Base-by-base conservation (phyloP, 768 basidiomycete species). In the Amanita pallidorosea region DNA sequence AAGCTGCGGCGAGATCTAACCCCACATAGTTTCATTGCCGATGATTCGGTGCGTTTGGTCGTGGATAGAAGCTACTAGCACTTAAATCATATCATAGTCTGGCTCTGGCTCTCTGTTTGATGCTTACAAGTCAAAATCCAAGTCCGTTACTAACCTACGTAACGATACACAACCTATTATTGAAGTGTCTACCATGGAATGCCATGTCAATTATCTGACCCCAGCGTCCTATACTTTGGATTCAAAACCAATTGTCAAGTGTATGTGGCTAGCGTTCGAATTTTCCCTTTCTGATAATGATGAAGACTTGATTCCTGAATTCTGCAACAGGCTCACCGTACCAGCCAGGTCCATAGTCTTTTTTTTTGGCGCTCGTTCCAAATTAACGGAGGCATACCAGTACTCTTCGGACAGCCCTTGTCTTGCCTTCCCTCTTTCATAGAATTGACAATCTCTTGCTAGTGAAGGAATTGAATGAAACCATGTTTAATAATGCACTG, bases 231-330 rank as follows among this genome's bases (percentile, higher is more conserved):
- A 63, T 44, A 61, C 67, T 29, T 61, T 61, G 36, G 60, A 70
- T 48, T 60, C 53, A 54, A 76, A 70, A 57, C 63, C 60, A 3
- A 66, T 72, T 5, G 71, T 76, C 5, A 86, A 84, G 67, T 85
- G 88, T 87, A 62, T 29, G 78, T 59, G 31, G 55, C 49, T 41
- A 18, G 37, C 29, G 34, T 22, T 40, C 45, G 23, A 15, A 8
- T 20, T 25, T 25, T 41, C 27, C 17, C 12, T 36, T 34, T 33
- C 52, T 51, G 18, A 54, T 54, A 25, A 11, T 45, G 40, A 13
- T 49, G 7, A 60, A 91, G 88, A 85, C 62, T 70, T 91, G 36
- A 88, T 91, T 57, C 89, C 89, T n/a, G 89, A 91, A 62, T 67
- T 90, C 13, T 86, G 83, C 59, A 74, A 73, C 38, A 85, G 79